Evolutionary conservation across 2,329 filamentous ascomycete genomes (phyloP).

Genomic region (Trichoderma atrobrunneum): DNA sequence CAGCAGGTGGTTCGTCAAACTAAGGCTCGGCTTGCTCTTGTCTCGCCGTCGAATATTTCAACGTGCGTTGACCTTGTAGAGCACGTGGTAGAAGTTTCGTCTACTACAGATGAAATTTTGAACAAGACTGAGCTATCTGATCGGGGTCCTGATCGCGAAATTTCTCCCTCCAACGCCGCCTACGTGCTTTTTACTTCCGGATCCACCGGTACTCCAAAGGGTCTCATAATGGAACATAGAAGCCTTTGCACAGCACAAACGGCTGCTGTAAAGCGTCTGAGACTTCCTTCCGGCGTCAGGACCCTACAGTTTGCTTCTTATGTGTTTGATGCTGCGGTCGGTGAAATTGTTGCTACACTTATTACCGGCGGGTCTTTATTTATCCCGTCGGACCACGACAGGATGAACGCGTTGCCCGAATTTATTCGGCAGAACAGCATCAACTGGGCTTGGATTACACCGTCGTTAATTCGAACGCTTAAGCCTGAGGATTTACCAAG

Average conservation of each 20-base stretch:
- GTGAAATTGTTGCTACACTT: slow-evolving; percentile 11
- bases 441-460: slow-evolving; percentile 18
- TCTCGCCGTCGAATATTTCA: background rate
- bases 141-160: background rate
- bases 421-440: slow-evolving; percentile 6
- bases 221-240: slow-evolving; percentile 17
- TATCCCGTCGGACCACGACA: slow-evolving; percentile 14
- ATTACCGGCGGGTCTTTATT: slow-evolving; percentile 10
- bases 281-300: background rate
- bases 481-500: slow-evolving; percentile 3
- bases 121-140: background rate
- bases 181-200: slow-evolving; percentile 17
- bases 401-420: slow-evolving; percentile 12
- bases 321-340: slow-evolving; percentile 18
- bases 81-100: background rate
- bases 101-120: background rate
- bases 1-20: slow-evolving; percentile 10
- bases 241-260: slow-evolving; percentile 8
- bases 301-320: slow-evolving; percentile 14
- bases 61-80: background rate
- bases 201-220: slow-evolving; percentile 10
- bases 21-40: slow-evolving; percentile 1
- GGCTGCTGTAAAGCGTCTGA: background rate
- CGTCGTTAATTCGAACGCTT: slow-evolving; percentile 11
- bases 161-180: slow-evolving; percentile 1